Conservation (phyloP, 768 basidiomycete species). For the Mycena haematopus region DNA sequence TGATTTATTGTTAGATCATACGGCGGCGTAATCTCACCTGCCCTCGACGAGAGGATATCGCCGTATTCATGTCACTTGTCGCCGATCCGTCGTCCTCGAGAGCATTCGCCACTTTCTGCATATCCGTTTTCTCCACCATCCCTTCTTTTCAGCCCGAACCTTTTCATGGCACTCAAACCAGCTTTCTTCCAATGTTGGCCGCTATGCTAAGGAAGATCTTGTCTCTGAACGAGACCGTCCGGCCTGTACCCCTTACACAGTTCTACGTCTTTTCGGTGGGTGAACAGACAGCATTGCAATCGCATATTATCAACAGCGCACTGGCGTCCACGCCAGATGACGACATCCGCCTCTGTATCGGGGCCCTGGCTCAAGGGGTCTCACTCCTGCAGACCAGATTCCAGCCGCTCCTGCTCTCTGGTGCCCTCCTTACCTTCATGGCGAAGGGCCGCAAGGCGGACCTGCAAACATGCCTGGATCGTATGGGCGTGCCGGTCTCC, state of each 20-base stretch:
- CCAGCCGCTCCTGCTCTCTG: conserved; percentile 54
- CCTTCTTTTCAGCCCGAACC: conserved; percentile 29
- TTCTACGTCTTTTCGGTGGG: conserved; percentile 54
- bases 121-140: conserved; percentile 40
- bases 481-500: conserved; percentile 42
- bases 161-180: conserved; percentile 34
- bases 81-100: conserved; percentile 46
- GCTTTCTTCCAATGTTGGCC: conserved; percentile 46
- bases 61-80: conserved; percentile 50
- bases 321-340: conserved; percentile 39
- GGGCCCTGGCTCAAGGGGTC: conserved; percentile 55
- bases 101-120: conserved; percentile 44
- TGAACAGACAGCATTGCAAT: conserved; percentile 48
- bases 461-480: conserved; percentile 46
- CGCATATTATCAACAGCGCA: conserved; percentile 49
- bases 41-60: conserved; percentile 52
- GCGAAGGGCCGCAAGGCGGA: conserved; percentile 45
- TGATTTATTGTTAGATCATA: conserved; percentile 41
- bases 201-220: conserved; percentile 43
- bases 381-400: conserved; percentile 55
- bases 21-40: conserved; percentile 51
- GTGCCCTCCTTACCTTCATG: conserved; percentile 50
- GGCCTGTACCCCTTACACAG: conserved; percentile 42
- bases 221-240: conserved; percentile 23
- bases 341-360: conserved; percentile 54